Base-by-base conservation (phyloP, 2,329 filamentous ascomycete species). In the Trichophyton benhamiae region DNA sequence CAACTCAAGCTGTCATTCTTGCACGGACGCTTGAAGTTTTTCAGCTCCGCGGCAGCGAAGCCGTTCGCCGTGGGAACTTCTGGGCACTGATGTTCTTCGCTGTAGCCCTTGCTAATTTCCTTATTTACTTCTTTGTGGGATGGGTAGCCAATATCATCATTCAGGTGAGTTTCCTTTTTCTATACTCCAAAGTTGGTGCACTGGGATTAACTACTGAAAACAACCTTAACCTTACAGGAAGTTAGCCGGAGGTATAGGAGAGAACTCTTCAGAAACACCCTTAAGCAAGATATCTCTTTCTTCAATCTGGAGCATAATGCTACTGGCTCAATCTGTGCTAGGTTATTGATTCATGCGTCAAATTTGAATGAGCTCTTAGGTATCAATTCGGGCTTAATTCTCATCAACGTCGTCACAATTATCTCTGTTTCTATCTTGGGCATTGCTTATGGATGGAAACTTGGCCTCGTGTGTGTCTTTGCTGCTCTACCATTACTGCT, bases 301-400 rank as follows among this genome's bases (percentile, higher is more conserved):
- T 84, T 83, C 49, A 85, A 84, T 0, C 79, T 90, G 64, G 87
- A 83, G 60, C 87, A 87, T 9, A 86, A 84, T 3, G 85, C 88
- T 46, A 78, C 89, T 60, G 86, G 87, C 5, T 87, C 84, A 0
- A 74, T 88, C 67, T 96, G 91, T 0, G 89, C 88, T 0, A 92
- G 95, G 22, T 82, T 89, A 61, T 84, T 86, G 0, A 86, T 88
- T 25, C 66, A 96, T 74, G 91, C 91, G 0, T 95, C 89, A 0
- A 87, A 95, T 69, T 81, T 96, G 30, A 87, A 90, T 11, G 91
- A 92, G 15, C 83, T 97, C 53, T 91, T 88, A 66, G 92, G 92
- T 57, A 84, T 86, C 33, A 96, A 90, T 0, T 81, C 96, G 1
- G 91, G 91, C 60, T 95, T 92, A 5, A 81, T 97, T 62, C 77